Evolutionary conservation across 2,329 filamentous ascomycete genomes (phyloP), one percentile per base, ranked within the genome.

Genomic region (Clarireedia homoeocarpa): DNA sequence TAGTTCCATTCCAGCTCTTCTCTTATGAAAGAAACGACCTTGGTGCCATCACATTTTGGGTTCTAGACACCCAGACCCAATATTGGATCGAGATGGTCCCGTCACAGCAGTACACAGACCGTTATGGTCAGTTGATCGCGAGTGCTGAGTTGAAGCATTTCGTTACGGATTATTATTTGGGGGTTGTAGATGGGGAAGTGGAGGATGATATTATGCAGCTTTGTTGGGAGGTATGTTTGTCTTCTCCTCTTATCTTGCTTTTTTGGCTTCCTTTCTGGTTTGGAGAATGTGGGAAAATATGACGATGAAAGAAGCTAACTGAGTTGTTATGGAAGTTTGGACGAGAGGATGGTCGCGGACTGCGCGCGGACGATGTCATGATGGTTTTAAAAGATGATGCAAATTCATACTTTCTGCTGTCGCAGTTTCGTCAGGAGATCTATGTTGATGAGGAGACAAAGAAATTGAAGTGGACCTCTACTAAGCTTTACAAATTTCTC

Each of bases 131-230:
- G 9, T 50, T 55, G 46, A 48, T 55, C 14, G 53, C 27, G 17
- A 55, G 53, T 44, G 53, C 53, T 9, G 53, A 55, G 15, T 39
- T 55, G 14, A 55, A 50, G 38, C 46, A 55, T n/a, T 55, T 55
- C 34, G 26, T 55, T n/a, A 55, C 45, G 14, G 53, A 55, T 50
- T 55, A 50, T n/a, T 55, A 55, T n/a, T 30, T 50, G 14, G 46
- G 46, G 17, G 53, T 55, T 34, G 9, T 42, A n/a, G 39, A 15
- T n/a, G n/a, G 4, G 6, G 46, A 50, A 9, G 27, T 15, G 14
- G 26, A 50, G 10, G 53, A 55, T 50, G 46, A 44, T n/a, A n/a
- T 55, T 15, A 9, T 3, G 20, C 36, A 55, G 14, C 12, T 55
- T 6, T 50, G 34, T 10, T 55, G 53, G 53, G 53, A 55, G 49